These are phyloP conservation scores for Phaeophleospora eucalypticola DNA, from an alignment of 2,329 filamentous ascomycete species.

Conservation along the genomic window DNA sequence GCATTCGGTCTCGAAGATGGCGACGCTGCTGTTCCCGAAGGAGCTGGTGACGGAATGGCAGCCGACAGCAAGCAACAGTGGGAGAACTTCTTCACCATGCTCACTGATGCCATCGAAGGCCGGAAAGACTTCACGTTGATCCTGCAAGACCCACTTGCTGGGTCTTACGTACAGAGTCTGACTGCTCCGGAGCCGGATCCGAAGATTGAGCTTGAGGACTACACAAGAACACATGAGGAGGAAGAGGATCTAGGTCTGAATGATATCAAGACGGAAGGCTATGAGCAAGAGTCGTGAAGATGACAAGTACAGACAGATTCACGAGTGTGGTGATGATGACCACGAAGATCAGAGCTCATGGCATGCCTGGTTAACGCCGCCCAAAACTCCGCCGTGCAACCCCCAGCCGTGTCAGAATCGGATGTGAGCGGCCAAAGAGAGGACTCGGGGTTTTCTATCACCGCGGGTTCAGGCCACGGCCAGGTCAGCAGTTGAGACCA, in stretches of 20 bases:
- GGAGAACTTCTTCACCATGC: conserved; percentile 72
- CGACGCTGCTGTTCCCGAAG: conserved; percentile 34
- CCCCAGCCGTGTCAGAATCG: too few species aligned
- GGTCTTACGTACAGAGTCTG: conserved; percentile 89
- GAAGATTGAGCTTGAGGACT: conserved; percentile 76
- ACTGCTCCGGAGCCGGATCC: conserved; percentile 75
- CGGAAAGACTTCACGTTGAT: conserved; percentile 76
- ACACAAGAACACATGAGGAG: conserved; percentile 83
- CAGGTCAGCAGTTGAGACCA: too few species aligned
- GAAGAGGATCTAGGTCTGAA: conserved; percentile 86
- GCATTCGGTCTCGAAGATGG: conserved; percentile 73
- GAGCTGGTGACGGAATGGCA: conserved; percentile 70
- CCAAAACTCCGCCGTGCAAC: too few species aligned
- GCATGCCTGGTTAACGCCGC: too few species aligned
- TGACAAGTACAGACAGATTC: background rate
- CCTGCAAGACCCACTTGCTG: conserved; percentile 81
- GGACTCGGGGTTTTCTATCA: too few species aligned
- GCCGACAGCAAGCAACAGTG: conserved; percentile 65
- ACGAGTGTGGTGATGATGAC: background rate
- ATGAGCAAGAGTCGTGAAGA: conserved; percentile 47
- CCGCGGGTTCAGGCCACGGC: too few species aligned
- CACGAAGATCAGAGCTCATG: too few species aligned
- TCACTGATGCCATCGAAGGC: conserved; percentile 75
- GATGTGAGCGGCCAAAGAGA: too few species aligned
- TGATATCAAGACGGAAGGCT: conserved; percentile 91